These are phyloP conservation scores for Russula lepida DNA, from an alignment of 768 basidiomycete genomes.

Conservation along the genomic window DNA sequence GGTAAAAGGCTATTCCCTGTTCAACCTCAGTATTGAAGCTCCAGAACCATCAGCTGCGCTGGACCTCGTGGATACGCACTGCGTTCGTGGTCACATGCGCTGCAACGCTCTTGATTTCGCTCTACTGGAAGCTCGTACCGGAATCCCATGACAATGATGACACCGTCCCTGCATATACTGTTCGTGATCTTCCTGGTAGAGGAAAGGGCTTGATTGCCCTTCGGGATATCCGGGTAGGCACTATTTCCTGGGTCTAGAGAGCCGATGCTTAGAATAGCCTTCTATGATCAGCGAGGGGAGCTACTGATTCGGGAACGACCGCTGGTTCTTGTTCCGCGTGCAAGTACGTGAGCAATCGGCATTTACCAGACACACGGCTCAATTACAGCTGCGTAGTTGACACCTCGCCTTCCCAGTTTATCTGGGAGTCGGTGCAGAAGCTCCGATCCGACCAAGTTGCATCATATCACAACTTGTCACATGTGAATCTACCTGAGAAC, in stretches of 20 bases:
- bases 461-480: conserved; percentile 48
- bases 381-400: conserved; percentile 30
- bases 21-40: neutral
- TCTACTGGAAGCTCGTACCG: neutral
- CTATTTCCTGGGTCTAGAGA: neutral
- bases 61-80: neutral
- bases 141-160: neutral
- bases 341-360: conserved; percentile 32
- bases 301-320: conserved; percentile 47
- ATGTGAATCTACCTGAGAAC: conserved; percentile 41
- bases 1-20: neutral
- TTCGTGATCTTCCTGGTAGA: conserved; percentile 15
- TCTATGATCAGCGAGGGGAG: conserved; percentile 44
- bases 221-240: conserved; percentile 6
- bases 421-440: conserved; percentile 31
- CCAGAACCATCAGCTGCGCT: neutral
- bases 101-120: neutral
- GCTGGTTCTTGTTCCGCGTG: conserved; percentile 42
- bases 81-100: neutral
- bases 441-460: conserved; percentile 30
- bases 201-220: conserved; percentile 17
- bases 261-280: neutral
- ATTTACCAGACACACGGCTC: neutral
- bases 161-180: neutral
- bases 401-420: conserved; percentile 39